These are phyloP conservation scores for Aspergillus hancockii DNA, from an alignment of 495 filamentous ascomycete genomes.

Conservation along the genomic window DNA sequence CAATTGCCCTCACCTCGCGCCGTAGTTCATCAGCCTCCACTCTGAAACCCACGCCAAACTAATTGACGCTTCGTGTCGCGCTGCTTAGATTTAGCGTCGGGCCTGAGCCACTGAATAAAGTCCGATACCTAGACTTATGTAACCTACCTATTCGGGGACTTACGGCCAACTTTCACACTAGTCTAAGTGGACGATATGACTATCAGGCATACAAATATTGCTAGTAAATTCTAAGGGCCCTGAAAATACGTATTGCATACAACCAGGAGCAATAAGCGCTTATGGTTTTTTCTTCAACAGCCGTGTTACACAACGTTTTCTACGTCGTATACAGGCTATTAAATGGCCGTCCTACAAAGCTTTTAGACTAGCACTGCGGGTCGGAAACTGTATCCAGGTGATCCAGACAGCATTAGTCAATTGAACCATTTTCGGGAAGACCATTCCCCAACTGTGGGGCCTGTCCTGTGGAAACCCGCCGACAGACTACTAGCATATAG, in stretches of 20 bases:
- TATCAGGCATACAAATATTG: neutral
- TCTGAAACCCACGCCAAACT: neutral
- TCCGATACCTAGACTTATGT: neutral
- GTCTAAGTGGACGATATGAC: neutral
- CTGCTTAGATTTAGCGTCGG: neutral
- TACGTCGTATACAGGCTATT: too few relatives aligned
- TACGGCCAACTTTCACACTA: neutral
- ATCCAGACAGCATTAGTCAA: too few relatives aligned
- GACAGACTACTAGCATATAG: neutral
- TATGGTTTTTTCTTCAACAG: neutral
- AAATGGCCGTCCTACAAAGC: too few relatives aligned
- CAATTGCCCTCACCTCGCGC: neutral
- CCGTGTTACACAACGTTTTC: neutral
- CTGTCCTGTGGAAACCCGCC: neutral
- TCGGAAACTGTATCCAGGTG: neutral
- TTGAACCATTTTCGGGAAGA: too few relatives aligned
- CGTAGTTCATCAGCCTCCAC: neutral
- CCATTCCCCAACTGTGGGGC: neutral
- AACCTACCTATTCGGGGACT: neutral
- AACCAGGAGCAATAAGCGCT: too few relatives aligned
- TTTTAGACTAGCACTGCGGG: neutral
- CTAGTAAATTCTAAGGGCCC: too few relatives aligned
- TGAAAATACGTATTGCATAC: too few relatives aligned
- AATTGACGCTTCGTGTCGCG: neutral
- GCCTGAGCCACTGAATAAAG: neutral